Base-by-base conservation (phyloP, 129 eudicot species). In the Smallanthus sonchifolius region DNA sequence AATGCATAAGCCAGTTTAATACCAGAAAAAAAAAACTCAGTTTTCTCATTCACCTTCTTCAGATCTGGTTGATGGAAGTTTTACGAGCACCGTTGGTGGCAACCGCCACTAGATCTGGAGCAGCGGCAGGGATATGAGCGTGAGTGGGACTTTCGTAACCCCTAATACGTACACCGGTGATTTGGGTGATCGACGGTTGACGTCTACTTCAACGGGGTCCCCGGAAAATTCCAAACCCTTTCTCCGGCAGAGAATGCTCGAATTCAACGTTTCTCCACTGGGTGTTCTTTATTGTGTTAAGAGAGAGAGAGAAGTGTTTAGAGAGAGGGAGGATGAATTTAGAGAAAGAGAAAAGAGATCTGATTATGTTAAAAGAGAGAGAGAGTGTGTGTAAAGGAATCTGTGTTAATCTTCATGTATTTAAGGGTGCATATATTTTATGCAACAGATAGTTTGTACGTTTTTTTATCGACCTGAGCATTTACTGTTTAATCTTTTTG, bases 161-260 rank as follows among this genome's bases (percentile, higher is more conserved):
- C 2, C 10, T 28, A 76, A 77, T 47, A 49, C 52, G 5, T 35
- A 5, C 69, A 84, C 75, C 57, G 61, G 78, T 44, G 84, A 81
- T 44, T 39, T 80, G 48, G 78, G 55, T 61, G 84, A 62, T 13
- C 74, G 37, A 15, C 83, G 75, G 68, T 69, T 80, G 65, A 73
- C 79, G 40, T 75, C 87, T 0, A 75, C 87, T 35, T 87, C 96
- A 7, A 19, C 47, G 69, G 86, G 75, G 14, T 92, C 89, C 72
- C 88, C 82, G 62, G 96, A 72, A 66, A 84, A 85, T 74, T n/a
- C n/a, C n/a, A n/a, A n/a, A n/a, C n/a, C 87, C 95, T 24, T 81
- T 83, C 88, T 85, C 95, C 79, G 96, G 80, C 62, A 72, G 78
- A 44, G 74, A 82, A 35, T 55, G 38, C 24, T 71, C 86, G 7